These are phyloP conservation scores for Microdochium paspali DNA, from an alignment of 2,329 filamentous ascomycete species.

Conservation along the genomic window DNA sequence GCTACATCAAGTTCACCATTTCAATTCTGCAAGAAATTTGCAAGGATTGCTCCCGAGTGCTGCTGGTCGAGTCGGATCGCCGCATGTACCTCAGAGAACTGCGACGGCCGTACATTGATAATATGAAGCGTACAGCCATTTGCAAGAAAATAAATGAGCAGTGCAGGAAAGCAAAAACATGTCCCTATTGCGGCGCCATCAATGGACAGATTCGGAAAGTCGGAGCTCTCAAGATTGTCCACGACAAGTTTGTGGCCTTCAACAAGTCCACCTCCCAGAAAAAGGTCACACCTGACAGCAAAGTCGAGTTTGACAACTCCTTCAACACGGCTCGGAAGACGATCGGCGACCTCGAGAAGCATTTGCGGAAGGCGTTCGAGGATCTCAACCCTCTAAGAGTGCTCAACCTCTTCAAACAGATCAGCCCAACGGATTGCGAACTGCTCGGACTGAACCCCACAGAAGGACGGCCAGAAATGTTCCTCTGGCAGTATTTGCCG, in stretches of 20 bases:
- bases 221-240: slow-evolving; percentile 83
- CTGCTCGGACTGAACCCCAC: slow-evolving; percentile 78
- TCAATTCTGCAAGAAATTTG: slow-evolving; percentile 90
- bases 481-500: slow-evolving; percentile 93
- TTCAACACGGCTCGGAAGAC: slow-evolving; percentile 70
- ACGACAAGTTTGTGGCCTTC: slow-evolving; percentile 84
- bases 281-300: slow-evolving; percentile 74
- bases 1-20: slow-evolving; percentile 89
- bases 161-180: slow-evolving; percentile 78
- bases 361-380: slow-evolving; percentile 85
- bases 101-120: slow-evolving; percentile 75
- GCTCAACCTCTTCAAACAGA: slow-evolving; percentile 83
- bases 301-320: slow-evolving; percentile 76
- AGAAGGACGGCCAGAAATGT: slow-evolving; percentile 89
- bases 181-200: slow-evolving; percentile 68
- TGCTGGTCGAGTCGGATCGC: slow-evolving; percentile 74
- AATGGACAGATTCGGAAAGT: slow-evolving; percentile 92
- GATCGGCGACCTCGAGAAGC: slow-evolving; percentile 79
- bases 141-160: slow-evolving; percentile 83
- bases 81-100: slow-evolving; percentile 71
- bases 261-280: slow-evolving; percentile 81
- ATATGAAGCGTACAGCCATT: slow-evolving; percentile 71
- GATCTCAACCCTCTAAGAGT: slow-evolving; percentile 86
- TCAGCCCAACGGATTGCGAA: slow-evolving; percentile 79
- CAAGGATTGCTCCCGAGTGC: slow-evolving; percentile 81